Evolutionary conservation across 176 grass and related monocot genomes (phyloP), one percentile per base, ranked within the genome.

Genomic region (Bothriochloa decipiens): DNA sequence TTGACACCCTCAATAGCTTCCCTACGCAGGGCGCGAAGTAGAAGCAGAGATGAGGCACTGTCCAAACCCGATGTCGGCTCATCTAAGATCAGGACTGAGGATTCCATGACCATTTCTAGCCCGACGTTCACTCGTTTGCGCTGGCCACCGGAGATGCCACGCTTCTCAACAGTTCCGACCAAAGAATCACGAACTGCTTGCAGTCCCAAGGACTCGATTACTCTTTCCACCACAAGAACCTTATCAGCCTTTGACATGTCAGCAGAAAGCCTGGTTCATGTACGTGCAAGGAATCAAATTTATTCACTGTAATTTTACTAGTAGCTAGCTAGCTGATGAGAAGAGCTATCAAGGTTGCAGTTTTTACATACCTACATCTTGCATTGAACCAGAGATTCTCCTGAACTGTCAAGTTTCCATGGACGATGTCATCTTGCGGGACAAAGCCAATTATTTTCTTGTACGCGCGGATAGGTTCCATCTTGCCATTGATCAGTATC

Each of bases 371-470:
- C 94, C 91, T 91, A 90, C 95, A 97, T 75, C 92, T 88, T 52
- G 95, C 95, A 75, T 86, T 97, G 76, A 97, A 97, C 95, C 95
- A 97, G 36, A 97, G 82, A 70, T 97, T 97, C 77, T 97, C 95
- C 80, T 97, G 90, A 40, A 97, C 95, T 13, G 95, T 97, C 71
- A 97, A 88, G 68, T 97, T 97, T 25, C 95, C 95, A 91, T 97
- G 95, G 53, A 97, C 95, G 53, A 97, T 94, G 67, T 97, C 95
- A 86, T 97, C 95, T 81, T 97, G 95, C 0, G 95, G 95, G 13
- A 97, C 95, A 78, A 97, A 97, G 14, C 95, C 95, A 39, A 97
- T 97, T n/a, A 97, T 97, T 77, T 75, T 92, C 88, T 94, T 97
- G 72, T 97, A 97, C 15, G 95, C 84, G 11, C 95, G 95, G 39